phyloP scores from a whole-genome alignment of 345 rosid genomes.

The Acer campestre region DNA sequence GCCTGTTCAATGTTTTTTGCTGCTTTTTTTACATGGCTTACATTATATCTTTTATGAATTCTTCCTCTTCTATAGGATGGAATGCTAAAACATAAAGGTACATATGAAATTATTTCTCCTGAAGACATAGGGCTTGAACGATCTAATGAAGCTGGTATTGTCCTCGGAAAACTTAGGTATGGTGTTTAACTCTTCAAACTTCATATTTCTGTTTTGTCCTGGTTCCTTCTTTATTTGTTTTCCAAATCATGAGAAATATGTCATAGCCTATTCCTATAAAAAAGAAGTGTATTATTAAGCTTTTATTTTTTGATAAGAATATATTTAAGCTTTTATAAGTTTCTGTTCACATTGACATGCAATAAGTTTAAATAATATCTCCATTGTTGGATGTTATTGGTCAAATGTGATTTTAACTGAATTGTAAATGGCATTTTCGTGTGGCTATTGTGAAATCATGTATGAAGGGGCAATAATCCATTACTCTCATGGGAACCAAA shows the following conservation, averaged over 20 bases:
- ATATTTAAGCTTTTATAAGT: not conserved
- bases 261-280: not conserved
- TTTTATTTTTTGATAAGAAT: not conserved
- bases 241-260: not conserved
- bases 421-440: not conserved
- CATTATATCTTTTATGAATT: not conserved
- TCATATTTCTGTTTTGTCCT: not conserved
- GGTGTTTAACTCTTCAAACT: slow-evolving; percentile 2
- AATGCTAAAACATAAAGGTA: slow-evolving; percentile 90
- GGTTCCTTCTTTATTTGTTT: not conserved
- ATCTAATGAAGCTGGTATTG: slow-evolving; percentile 84
- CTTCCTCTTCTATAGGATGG: slow-evolving; percentile 65
- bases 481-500: not conserved
- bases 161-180: slow-evolving; percentile 94
- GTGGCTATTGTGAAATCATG: not conserved
- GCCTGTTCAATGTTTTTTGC: not conserved
- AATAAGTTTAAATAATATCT: not conserved
- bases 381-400: not conserved
- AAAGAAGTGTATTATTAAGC: not conserved
- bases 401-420: not conserved
- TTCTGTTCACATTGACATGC: not conserved
- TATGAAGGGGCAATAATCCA: not conserved
- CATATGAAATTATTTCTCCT: slow-evolving; percentile 88
- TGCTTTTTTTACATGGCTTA: not conserved
- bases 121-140: slow-evolving; percentile 94